Base-by-base conservation (phyloP, 2,329 filamentous ascomycete species). In the Stylonectria norvegica region DNA sequence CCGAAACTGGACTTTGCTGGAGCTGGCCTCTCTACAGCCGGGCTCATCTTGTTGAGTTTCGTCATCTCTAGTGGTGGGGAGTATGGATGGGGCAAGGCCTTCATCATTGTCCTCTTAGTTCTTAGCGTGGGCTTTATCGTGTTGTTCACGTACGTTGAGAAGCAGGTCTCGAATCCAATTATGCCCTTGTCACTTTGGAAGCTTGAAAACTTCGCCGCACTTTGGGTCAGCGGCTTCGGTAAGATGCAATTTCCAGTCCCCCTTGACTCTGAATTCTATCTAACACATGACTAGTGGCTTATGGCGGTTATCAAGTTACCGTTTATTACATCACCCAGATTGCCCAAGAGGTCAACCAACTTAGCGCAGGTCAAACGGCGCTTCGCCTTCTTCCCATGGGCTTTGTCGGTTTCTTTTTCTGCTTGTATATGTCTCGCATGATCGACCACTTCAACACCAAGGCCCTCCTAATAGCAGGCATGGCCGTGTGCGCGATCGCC, bases 101-200 rank as follows among this genome's bases (percentile, higher is more conserved):
- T 71, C 35, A 68, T 71, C 40, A 70, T 71, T 19, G 64, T 61
- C 8, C 50, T 71, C 2, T 48, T 71, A 6, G 45, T 71, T 4
- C 20, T 67, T 1, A 62, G 64, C 4, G 50, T 70, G 15, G 59
- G 50, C 2, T 48, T 71, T 36, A 59, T 71, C 3, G 59, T 57
- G 4, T 50, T 58, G 5, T 71, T 71, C 31, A 58, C 59, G 1
- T 56, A 61, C 20, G 56, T 67, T 7, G 66, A 71, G 50, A 70
- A 68, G 46, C 69, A 67, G 37, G 63, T 69, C 15, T 43, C 56
- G 11, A 69, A 70, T 35, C 68, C 68, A 2, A 65, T 71, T 38
- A 71, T 71, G 68, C 68, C 68, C 0, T 50, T 71, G 2, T 66
- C 64, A 0, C 45, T 71, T 6, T 71, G 68, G 68, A 71, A 66